A percentile compares a stretch with the other conserved stretches of the same genome.
Evolutionary conservation across 202 grass and related monocot species (phyloP).

Genomic region (Eragrostis tef): DNA sequence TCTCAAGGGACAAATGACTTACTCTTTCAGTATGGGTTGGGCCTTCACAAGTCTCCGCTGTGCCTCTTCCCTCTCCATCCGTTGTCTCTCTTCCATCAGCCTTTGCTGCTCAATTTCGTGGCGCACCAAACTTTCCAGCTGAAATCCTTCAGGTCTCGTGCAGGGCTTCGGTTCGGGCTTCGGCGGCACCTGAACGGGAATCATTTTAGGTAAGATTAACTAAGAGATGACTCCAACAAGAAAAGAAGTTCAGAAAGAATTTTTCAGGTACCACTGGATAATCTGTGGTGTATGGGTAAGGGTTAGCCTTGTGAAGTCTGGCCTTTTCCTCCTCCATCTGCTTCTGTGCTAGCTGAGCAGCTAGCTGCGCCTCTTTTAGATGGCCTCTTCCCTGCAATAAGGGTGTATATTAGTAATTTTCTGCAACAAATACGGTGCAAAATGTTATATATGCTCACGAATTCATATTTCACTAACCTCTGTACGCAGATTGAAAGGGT

Average conservation of each 20-base stretch:
- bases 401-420: conserved; percentile 25
- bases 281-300: conserved; percentile 98
- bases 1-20: conserved; percentile 18
- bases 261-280: conserved; percentile 75
- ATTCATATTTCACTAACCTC: conserved; percentile 57
- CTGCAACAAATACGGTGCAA: conserved; percentile 6
- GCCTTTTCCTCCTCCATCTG: conserved; percentile 78
- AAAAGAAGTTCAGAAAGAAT: background rate
- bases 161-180: conserved; percentile 88
- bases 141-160: conserved; percentile 88
- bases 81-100: conserved; percentile 65
- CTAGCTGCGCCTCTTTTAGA: conserved; percentile 70
- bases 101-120: conserved; percentile 79
- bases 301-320: conserved; percentile 73
- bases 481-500: conserved; percentile 91
- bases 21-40: conserved; percentile 82
- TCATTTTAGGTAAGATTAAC: conserved; percentile 34
- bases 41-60: conserved; percentile 70
- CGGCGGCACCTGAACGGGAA: conserved; percentile 63
- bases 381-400: conserved; percentile 75
- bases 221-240: conserved; percentile 11
- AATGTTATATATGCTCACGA: background rate
- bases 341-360: conserved; percentile 62
- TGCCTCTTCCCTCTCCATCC: conserved; percentile 66
- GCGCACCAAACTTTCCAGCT: conserved; percentile 79